phyloP scores from a whole-genome alignment of 2,329 filamentous ascomycete species.

The Coniochaeta sp. region DNA sequence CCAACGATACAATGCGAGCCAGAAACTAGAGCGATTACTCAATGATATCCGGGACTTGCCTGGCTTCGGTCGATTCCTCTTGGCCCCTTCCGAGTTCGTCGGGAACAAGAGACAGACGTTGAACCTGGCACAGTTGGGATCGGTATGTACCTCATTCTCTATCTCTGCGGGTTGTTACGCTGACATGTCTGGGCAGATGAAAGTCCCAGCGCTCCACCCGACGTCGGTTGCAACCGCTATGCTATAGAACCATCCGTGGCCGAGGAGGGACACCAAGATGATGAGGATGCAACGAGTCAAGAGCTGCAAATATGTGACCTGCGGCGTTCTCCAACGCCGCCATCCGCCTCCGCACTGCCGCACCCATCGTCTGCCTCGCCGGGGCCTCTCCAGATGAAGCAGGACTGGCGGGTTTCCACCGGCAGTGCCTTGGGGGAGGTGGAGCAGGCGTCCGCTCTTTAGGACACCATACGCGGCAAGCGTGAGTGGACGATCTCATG shows the following conservation, averaged over 20 bases:
- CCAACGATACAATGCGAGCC: too few species aligned
- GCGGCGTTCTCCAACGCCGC: conserved; percentile 3
- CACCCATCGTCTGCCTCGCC: background rate
- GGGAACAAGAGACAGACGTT: too few species aligned
- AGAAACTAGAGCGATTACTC: too few species aligned
- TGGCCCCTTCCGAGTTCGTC: too few species aligned
- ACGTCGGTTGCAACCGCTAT: background rate
- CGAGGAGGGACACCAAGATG: background rate
- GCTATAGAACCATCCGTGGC: background rate
- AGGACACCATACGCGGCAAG: background rate
- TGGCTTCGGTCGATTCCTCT: too few species aligned
- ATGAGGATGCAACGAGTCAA: background rate
- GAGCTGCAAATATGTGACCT: background rate
- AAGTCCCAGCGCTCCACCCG: background rate
- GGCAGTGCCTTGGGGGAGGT: background rate
- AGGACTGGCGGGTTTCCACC: background rate
- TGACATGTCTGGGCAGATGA: conserved; percentile 1
- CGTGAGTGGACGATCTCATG: background rate
- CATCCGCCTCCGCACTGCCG: conserved; percentile 4
- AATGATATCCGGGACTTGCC: too few species aligned
- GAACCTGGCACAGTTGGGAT: background rate
- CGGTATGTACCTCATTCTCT: background rate
- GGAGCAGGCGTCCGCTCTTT: conserved; percentile 1
- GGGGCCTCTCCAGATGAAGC: conserved; percentile 3
- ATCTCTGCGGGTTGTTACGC: background rate